Conservation (phyloP, 441 rosid species). For the Pelargonium citronellum region DNA sequence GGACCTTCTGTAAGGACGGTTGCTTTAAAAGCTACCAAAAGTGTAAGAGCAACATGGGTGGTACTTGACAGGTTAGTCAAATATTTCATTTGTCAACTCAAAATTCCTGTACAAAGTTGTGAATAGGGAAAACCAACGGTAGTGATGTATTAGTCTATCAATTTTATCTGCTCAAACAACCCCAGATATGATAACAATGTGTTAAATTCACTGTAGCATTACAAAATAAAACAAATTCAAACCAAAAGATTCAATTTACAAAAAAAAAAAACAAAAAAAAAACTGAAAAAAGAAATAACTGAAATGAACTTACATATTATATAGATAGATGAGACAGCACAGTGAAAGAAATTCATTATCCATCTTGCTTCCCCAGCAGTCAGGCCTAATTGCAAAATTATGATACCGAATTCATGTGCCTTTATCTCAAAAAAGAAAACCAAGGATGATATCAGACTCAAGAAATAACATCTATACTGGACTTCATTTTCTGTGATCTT, state of each 20-base stretch:
- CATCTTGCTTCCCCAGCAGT: not conserved
- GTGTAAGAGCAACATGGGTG: conserved; percentile 27
- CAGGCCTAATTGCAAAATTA: not conserved
- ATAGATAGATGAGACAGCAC: not conserved
- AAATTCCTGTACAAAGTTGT: conserved; percentile 5
- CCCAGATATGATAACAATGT: not conserved
- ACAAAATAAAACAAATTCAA: not conserved
- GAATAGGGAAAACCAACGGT: not conserved
- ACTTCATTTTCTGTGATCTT: too few species aligned
- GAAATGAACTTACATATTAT: not conserved
- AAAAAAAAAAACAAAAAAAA: too few species aligned
- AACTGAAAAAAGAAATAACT: not conserved
- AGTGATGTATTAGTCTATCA: not conserved
- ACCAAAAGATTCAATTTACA: not conserved
- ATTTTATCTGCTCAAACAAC: not conserved
- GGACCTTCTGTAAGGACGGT: conserved; percentile 38
- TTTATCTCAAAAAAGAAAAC: too few species aligned
- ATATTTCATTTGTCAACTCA: not conserved
- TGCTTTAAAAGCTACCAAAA: conserved; percentile 35
- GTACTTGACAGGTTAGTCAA: conserved; percentile 50
- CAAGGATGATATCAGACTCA: too few species aligned
- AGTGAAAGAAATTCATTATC: not conserved
- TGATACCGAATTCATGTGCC: too few species aligned
- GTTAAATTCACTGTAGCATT: not conserved
- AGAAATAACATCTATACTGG: too few species aligned